Evolutionary conservation across 1,284 basidiomycete genomes (phyloP).

Genomic region (Pascua guehoae): DNA sequence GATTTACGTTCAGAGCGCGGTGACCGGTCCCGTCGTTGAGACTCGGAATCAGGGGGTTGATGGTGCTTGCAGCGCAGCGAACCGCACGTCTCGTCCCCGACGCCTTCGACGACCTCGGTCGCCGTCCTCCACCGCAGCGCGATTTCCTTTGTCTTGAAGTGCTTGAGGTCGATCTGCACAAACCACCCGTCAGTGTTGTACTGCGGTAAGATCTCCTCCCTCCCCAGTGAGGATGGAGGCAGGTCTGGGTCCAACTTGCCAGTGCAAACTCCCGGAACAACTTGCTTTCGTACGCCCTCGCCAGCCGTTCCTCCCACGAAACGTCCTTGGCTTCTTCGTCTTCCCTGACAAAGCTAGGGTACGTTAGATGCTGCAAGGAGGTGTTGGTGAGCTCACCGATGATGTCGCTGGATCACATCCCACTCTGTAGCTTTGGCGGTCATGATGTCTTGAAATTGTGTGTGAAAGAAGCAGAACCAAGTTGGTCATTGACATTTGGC

Average conservation of each 20-base stretch:
- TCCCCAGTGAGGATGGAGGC: no score
- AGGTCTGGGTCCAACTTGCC: slow-evolving; percentile 20
- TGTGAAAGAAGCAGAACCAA: background rate
- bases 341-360: slow-evolving; percentile 70
- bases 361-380: background rate
- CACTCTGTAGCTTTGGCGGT: slow-evolving; percentile 35
- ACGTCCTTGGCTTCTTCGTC: slow-evolving; percentile 51
- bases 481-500: no score
- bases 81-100: slow-evolving; percentile 79
- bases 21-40: background rate
- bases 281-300: slow-evolving; percentile 77
- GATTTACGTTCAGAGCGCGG: slow-evolving; percentile 15
- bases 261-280: slow-evolving; percentile 87
- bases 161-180: slow-evolving; percentile 74
- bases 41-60: slow-evolving; percentile 28
- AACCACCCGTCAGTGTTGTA: background rate
- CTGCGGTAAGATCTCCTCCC: background rate
- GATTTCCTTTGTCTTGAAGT: slow-evolving; percentile 89
- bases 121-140: slow-evolving; percentile 88
- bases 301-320: slow-evolving; percentile 74
- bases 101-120: slow-evolving; percentile 74
- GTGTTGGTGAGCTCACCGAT: slow-evolving; percentile 35
- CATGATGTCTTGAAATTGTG: no score
- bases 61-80: slow-evolving; percentile 78
- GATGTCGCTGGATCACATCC: slow-evolving; percentile 52